These are phyloP conservation scores for Dactylonectria estremocensis DNA, from an alignment of 2,329 filamentous ascomycete genomes.

Conservation along the genomic window DNA sequence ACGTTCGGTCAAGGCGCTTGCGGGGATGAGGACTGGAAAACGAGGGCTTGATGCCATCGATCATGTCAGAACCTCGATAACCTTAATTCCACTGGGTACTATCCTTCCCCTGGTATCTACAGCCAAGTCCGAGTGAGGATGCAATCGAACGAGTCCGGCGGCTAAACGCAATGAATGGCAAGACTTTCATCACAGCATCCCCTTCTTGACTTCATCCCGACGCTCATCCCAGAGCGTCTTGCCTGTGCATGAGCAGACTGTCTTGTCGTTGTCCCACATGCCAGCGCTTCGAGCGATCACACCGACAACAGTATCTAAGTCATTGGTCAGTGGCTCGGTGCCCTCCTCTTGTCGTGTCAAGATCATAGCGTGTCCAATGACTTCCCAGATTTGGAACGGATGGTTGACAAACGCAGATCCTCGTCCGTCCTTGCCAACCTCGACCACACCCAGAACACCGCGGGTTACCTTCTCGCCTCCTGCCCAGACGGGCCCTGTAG, in stretches of 20 bases:
- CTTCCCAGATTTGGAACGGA: slow-evolving; percentile 91
- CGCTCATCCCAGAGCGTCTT: slow-evolving; percentile 99
- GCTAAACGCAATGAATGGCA: slow-evolving; percentile 7
- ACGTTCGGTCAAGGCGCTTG: slow-evolving; percentile 28
- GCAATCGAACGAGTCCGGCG: slow-evolving; percentile 25
- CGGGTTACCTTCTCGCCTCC: slow-evolving; percentile 64
- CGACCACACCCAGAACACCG: slow-evolving; percentile 78
- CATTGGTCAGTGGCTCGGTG: slow-evolving; percentile 74
- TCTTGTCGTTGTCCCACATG: slow-evolving; percentile 99
- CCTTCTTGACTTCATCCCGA: slow-evolving; percentile 88
- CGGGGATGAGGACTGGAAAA: slow-evolving; percentile 25
- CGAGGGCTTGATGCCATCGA: slow-evolving; percentile 27
- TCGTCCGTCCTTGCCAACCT: slow-evolving; percentile 81
- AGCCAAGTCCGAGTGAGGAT: slow-evolving; percentile 20
- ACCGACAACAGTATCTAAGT: slow-evolving; percentile 88
- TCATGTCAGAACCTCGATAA: slow-evolving; percentile 37
- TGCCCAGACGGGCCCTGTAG: slow-evolving; percentile 87
- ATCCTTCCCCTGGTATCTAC: slow-evolving; percentile 28
- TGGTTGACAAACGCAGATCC: slow-evolving; percentile 87
- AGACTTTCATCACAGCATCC: slow-evolving; percentile 79
- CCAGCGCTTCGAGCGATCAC: slow-evolving; percentile 96
- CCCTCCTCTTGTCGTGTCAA: slow-evolving; percentile 77
- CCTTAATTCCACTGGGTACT: slow-evolving; percentile 29
- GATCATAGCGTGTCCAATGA: slow-evolving; percentile 94
- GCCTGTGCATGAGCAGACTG: slow-evolving; percentile 95